phyloP scores from a whole-genome alignment of 768 basidiomycete genomes.

The Dacryopinax spathularia region DNA sequence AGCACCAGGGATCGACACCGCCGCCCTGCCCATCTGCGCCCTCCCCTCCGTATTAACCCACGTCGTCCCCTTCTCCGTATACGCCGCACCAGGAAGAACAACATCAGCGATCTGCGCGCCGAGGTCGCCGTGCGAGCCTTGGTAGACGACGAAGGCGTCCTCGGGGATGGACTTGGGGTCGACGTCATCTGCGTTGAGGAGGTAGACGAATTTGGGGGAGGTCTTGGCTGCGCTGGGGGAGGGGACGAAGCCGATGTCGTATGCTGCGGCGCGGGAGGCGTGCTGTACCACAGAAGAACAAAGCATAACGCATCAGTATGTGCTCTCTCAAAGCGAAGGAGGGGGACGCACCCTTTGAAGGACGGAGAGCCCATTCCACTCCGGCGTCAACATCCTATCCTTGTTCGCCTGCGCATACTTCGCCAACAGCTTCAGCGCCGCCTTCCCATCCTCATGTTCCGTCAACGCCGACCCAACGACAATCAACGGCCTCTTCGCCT shows the following conservation, averaged over 20 bases:
- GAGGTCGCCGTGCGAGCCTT: constrained; percentile 94
- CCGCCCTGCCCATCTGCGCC: constrained; percentile 75
- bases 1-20: constrained; percentile 89
- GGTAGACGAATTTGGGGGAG: constrained; percentile 88
- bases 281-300: constrained; percentile 31
- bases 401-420: constrained; percentile 71
- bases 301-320: constrained; percentile 1
- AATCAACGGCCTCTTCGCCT: constrained; percentile 81
- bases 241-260: constrained; percentile 87
- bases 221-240: constrained; percentile 58
- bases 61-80: constrained; percentile 80
- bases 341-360: constrained; percentile 63
- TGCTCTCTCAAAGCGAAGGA: neutral
- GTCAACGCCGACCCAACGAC: constrained; percentile 77
- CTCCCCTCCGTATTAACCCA: constrained; percentile 98
- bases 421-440: constrained; percentile 59
- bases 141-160: constrained; percentile 94
- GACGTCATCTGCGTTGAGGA: constrained; percentile 90
- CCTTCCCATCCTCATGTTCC: constrained; percentile 74
- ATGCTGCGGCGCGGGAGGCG: constrained; percentile 85
- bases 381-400: constrained; percentile 57
- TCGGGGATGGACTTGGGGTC: constrained; percentile 75
- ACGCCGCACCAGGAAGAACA: constrained; percentile 80
- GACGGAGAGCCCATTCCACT: constrained; percentile 92
- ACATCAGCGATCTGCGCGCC: constrained; percentile 97